Percentiles rank a stretch among this genome's conserved stretches.
These are phyloP conservation scores for Agaricus blazei DNA, from an alignment of 768 basidiomycete genomes.

Conservation along the genomic window DNA sequence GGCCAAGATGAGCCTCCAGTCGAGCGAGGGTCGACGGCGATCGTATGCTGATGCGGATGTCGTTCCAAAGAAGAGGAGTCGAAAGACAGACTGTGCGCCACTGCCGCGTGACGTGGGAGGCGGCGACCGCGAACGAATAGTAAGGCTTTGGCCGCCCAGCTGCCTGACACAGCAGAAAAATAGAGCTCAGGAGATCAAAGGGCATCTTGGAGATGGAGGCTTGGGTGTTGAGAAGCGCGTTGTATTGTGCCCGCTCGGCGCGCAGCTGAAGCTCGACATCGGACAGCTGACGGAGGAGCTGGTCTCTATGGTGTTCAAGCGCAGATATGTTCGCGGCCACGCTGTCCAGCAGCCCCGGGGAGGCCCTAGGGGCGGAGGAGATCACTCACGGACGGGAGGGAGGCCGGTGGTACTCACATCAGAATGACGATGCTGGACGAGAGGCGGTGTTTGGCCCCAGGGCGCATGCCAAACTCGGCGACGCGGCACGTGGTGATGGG, in stretches of 20 bases:
- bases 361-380: neutral
- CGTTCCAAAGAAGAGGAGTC: constrained; percentile 41
- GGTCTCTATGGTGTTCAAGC: constrained; percentile 22
- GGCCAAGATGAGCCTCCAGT: constrained; percentile 31
- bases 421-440: neutral
- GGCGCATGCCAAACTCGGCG: neutral
- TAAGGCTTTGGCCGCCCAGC: constrained; percentile 8
- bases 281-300: constrained; percentile 29
- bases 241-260: constrained; percentile 24
- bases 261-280: constrained; percentile 27
- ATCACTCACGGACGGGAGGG: neutral
- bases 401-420: neutral
- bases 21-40: constrained; percentile 18
- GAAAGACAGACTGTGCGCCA: constrained; percentile 38
- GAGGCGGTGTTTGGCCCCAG: neutral
- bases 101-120: constrained; percentile 39
- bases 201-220: constrained; percentile 32
- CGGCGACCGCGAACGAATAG: constrained; percentile 28
- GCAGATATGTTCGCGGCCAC: constrained; percentile 15
- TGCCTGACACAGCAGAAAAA: constrained; percentile 32
- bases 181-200: constrained; percentile 32
- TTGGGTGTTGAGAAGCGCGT: constrained; percentile 28
- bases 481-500: neutral
- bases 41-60: constrained; percentile 27
- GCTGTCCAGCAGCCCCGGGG: neutral